Evolutionary conservation across 2,329 filamentous ascomycete species (phyloP).

Genomic region (Aspergillus brasiliensis): DNA sequence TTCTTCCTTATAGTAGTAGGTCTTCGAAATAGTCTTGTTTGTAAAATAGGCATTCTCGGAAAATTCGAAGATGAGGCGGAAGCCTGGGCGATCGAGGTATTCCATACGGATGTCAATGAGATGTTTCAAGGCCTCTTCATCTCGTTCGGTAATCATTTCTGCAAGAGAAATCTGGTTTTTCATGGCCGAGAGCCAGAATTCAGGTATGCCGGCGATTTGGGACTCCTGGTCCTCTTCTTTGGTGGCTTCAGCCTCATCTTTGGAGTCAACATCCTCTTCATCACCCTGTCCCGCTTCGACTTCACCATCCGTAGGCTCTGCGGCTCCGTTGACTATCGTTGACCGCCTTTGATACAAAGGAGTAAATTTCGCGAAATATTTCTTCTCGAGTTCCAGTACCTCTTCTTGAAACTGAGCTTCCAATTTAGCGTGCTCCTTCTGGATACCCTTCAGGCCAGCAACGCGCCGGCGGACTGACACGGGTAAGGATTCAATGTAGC

Average conservation of each 20-base stretch:
- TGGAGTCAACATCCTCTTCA: constrained; percentile 64
- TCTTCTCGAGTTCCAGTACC: constrained; percentile 97
- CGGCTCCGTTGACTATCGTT: constrained; percentile 82
- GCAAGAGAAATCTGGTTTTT: constrained; percentile 98
- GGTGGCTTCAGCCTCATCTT: constrained; percentile 58
- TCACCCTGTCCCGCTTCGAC: constrained; percentile 83
- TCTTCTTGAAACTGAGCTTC: constrained; percentile 99
- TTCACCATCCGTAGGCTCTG: constrained; percentile 85
- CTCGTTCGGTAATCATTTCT: constrained; percentile 97
- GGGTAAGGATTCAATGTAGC: constrained; percentile 96
- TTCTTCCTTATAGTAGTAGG: constrained; percentile 98
- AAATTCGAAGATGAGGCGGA: constrained; percentile 98
- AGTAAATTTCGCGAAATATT: constrained; percentile 98
- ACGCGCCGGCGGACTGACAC: constrained; percentile 88
- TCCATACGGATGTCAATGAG: constrained; percentile 97
- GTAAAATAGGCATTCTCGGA: constrained; percentile 93
- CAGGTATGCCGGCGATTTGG: constrained; percentile 78
- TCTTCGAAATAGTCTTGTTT: constrained; percentile 97
- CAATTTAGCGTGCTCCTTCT: constrained; percentile 98
- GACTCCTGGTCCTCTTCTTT: constrained; percentile 51
- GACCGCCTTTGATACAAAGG: constrained; percentile 95
- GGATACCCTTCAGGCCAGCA: constrained; percentile 92
- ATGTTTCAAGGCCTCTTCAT: constrained; percentile 89
- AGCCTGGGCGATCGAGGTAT: constrained; percentile 96
- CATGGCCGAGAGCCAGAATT: constrained; percentile 99